A percentile compares a stretch with the other conserved stretches of the same genome.
These are phyloP conservation scores for Prunus mira DNA, from an alignment of 306 rosid genomes.

Conservation along the genomic window DNA sequence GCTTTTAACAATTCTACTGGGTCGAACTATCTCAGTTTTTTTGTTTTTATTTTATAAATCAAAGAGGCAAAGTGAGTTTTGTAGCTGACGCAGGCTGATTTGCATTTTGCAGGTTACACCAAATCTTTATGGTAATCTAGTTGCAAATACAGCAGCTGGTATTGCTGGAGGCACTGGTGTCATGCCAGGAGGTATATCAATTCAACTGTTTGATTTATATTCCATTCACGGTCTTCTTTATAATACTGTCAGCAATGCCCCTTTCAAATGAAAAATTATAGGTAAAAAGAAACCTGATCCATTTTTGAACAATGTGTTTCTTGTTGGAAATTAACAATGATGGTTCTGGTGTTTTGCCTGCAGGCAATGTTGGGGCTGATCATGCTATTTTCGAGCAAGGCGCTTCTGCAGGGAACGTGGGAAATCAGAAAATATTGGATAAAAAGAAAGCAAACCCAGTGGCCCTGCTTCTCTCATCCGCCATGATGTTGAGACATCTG, in stretches of 20 bases:
- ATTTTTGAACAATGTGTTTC: not conserved
- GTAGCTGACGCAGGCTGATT: constrained; percentile 12
- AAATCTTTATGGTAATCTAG: constrained; percentile 86
- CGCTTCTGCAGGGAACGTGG: constrained; percentile 88
- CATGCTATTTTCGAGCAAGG: constrained; percentile 87
- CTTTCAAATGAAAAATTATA: not conserved
- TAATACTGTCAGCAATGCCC: not conserved
- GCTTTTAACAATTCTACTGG: not conserved
- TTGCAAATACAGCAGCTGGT: constrained; percentile 89
- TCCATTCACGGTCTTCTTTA: not conserved
- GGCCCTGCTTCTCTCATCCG: constrained; percentile 77
- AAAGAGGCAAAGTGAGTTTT: constrained; percentile 1
- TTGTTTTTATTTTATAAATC: not conserved
- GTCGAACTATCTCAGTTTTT: not conserved
- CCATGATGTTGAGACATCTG: constrained; percentile 92
- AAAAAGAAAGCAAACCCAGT: constrained; percentile 76
- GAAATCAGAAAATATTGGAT: constrained; percentile 45
- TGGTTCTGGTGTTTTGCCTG: constrained; percentile 14
- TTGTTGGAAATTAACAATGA: not conserved
- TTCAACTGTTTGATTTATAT: not conserved
- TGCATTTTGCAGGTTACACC: constrained; percentile 68
- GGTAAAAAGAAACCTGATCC: not conserved
- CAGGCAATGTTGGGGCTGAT: constrained; percentile 88
- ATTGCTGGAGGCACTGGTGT: constrained; percentile 88
- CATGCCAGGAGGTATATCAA: constrained; percentile 78